Conservation (phyloP, 495 filamentous ascomycete genomes). For the Rostrohypoxylon terebratum region DNA sequence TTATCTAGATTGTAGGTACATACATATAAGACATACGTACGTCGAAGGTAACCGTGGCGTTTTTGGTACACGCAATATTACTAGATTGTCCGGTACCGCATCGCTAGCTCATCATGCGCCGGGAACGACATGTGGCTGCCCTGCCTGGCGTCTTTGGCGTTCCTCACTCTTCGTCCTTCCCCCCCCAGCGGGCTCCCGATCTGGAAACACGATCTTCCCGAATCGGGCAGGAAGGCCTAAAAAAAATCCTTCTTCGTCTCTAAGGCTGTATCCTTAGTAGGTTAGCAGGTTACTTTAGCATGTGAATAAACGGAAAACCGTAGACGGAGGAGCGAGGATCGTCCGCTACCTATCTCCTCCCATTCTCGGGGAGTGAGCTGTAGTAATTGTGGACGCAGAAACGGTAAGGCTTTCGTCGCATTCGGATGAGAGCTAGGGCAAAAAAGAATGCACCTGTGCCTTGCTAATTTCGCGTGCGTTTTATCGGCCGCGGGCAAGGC, state of each 20-base stretch:
- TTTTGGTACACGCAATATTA: not conserved
- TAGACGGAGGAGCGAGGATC: slow-evolving; percentile 1
- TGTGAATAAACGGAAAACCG: not conserved
- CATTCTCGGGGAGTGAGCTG: not conserved
- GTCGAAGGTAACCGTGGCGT: not conserved
- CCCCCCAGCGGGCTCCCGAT: slow-evolving; percentile 19
- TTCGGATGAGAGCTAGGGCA: not conserved
- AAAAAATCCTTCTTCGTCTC: not conserved
- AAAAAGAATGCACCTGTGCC: not conserved
- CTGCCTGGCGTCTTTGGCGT: slow-evolving; percentile 4
- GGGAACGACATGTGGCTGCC: slow-evolving; percentile 33
- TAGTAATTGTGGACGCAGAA: not conserved
- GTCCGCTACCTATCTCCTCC: slow-evolving; percentile 1
- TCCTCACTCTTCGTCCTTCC: not conserved
- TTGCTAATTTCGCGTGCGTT: slow-evolving; percentile 14
- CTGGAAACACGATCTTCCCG: slow-evolving; percentile 4
- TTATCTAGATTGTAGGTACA: not conserved
- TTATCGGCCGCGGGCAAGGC: not conserved
- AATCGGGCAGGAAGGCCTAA: slow-evolving; percentile 19
- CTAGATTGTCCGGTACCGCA: slow-evolving; percentile 3
- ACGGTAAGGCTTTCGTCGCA: slow-evolving; percentile 1
- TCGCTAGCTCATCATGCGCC: slow-evolving; percentile 24
- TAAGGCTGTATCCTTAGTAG: not conserved
- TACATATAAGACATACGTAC: not conserved
- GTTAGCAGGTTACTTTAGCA: not conserved